Conservation (phyloP, 148 eudicot species). For the Salicornia ramosissima region DNA sequence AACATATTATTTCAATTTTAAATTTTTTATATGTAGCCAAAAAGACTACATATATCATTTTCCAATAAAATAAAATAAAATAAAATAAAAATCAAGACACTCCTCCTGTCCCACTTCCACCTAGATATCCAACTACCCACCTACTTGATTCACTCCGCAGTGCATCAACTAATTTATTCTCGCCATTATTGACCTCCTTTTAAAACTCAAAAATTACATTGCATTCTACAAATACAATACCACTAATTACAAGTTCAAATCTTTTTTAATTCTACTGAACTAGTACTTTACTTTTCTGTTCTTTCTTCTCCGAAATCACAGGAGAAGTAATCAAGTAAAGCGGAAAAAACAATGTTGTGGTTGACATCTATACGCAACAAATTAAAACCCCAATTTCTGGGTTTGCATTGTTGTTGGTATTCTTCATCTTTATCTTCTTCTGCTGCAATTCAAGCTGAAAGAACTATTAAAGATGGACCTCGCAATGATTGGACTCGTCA, state of each 20-base stretch:
- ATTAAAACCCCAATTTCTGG: slow-evolving; percentile 18
- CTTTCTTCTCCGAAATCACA: background rate
- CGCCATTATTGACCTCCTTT: background rate
- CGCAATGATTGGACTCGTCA: slow-evolving; percentile 60
- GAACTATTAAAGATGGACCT: slow-evolving; percentile 59
- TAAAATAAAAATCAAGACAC: too few relatives aligned
- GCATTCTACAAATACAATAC: background rate
- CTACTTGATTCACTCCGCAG: background rate
- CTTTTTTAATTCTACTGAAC: too few relatives aligned
- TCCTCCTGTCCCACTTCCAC: too few relatives aligned
- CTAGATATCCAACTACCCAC: slow-evolving; percentile 4
- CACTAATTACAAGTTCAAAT: too few relatives aligned
- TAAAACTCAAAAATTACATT: background rate
- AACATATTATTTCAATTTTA: too few relatives aligned
- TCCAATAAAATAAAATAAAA: too few relatives aligned
- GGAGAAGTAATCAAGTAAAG: background rate
- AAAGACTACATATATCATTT: too few relatives aligned
- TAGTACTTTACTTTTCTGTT: too few relatives aligned
- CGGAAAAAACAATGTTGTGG: slow-evolving; percentile 24
- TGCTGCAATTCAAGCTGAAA: slow-evolving; percentile 65
- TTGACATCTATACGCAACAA: slow-evolving; percentile 19
- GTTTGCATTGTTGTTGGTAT: slow-evolving; percentile 26
- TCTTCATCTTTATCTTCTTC: slow-evolving; percentile 44
- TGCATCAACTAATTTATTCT: background rate
- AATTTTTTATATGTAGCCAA: too few relatives aligned